Percentiles rank a stretch among this genome's conserved stretches.
Conservation (phyloP, 1,284 basidiomycete species). For the Pseudozyma sp. region DNA sequence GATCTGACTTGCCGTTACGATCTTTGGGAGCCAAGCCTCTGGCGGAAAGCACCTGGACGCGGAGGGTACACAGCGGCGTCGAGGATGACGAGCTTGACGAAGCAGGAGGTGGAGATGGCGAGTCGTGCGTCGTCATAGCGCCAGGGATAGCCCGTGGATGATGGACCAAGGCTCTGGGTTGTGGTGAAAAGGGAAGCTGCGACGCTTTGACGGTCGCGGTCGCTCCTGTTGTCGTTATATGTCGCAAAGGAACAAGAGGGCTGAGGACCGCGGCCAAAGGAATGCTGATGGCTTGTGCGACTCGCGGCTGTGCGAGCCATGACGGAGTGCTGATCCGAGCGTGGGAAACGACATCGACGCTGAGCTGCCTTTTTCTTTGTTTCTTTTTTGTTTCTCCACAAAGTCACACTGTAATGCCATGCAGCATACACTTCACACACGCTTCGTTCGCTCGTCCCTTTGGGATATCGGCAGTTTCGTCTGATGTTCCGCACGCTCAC, state of each 20-base stretch:
- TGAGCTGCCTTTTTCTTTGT: no score
- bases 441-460: no score
- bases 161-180: background rate
- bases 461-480: no score
- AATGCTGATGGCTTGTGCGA: background rate
- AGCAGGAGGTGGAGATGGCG: constrained; percentile 10
- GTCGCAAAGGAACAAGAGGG: no score
- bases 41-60: constrained; percentile 69
- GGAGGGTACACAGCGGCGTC: constrained; percentile 45
- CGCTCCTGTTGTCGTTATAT: no score
- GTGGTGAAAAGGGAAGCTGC: background rate
- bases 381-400: background rate
- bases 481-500: no score
- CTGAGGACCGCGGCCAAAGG: no score
- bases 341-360: background rate
- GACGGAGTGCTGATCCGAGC: constrained; percentile 8
- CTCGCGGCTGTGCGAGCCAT: background rate
- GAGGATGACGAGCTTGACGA: constrained; percentile 7
- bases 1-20: constrained; percentile 70
- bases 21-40: constrained; percentile 71
- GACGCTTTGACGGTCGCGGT: background rate
- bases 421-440: no score
- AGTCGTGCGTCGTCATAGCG: background rate
- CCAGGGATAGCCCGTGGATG: background rate
- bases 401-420: background rate